These are phyloP conservation scores for Gnomoniopsis smithogilvyi DNA, from an alignment of 2,329 filamentous ascomycete species.

Conservation along the genomic window DNA sequence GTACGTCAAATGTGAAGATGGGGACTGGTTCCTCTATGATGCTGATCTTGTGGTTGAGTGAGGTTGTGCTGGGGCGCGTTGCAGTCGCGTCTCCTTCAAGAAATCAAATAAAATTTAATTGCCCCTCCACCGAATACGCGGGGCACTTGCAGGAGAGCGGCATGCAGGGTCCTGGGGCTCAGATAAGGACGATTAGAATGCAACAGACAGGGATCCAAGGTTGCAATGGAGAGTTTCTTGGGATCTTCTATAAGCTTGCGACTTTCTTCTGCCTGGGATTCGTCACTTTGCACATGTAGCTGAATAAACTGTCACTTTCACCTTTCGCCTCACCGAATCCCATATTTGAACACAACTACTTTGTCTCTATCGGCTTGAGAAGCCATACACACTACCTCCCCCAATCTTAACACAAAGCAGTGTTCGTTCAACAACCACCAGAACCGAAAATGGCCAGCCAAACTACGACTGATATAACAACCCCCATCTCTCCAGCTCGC, in stretches of 20 bases:
- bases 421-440: background rate
- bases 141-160: background rate
- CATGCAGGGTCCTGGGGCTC: conserved; percentile 8
- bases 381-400: background rate
- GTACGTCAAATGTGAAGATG: background rate
- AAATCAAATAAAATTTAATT: conserved; percentile 13
- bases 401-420: background rate
- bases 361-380: too few relatives aligned
- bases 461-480: conserved; percentile 30
- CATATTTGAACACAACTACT: too few relatives aligned
- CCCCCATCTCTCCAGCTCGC: conserved; percentile 58
- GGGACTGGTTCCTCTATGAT: background rate
- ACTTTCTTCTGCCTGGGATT: background rate
- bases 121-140: background rate
- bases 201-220: background rate
- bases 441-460: conserved; percentile 4
- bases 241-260: background rate
- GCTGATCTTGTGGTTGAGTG: background rate
- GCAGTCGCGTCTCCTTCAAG: background rate
- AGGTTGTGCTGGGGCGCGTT: conserved; percentile 1
- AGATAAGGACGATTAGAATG: conserved; percentile 19
- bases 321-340: too few relatives aligned
- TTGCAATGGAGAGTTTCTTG: background rate
- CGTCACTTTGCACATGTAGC: background rate
- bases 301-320: background rate